Evolutionary conservation across 176 grass and related monocot species (phyloP).

Genomic region (Oryza nivara): DNA sequence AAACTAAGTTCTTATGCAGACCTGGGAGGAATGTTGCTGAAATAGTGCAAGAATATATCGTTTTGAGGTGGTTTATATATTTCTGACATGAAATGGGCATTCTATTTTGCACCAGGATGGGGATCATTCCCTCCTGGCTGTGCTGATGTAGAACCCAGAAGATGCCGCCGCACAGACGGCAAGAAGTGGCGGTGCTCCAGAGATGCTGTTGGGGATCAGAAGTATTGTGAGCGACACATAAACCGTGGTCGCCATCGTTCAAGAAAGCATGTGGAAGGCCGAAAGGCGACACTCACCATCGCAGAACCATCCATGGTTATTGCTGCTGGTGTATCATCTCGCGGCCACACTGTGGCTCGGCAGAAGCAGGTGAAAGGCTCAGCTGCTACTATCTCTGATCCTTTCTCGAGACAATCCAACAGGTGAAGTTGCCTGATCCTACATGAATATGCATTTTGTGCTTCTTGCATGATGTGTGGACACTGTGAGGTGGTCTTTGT

Average conservation of each 20-base stretch:
- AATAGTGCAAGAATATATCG: background rate
- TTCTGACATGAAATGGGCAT: background rate
- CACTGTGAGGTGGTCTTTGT: background rate
- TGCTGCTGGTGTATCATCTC: constrained; percentile 43
- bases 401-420: constrained; percentile 36
- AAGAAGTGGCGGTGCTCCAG: constrained; percentile 96
- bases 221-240: constrained; percentile 94
- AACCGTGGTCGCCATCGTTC: constrained; percentile 82
- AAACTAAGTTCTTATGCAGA: background rate
- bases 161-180: constrained; percentile 82
- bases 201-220: constrained; percentile 76
- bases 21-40: background rate
- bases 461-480: background rate
- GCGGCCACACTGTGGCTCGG: constrained; percentile 21
- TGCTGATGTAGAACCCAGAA: constrained; percentile 78
- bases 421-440: constrained; percentile 47
- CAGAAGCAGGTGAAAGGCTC: constrained; percentile 44
- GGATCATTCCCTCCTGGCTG: constrained; percentile 52
- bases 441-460: constrained; percentile 20
- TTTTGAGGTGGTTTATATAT: background rate
- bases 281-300: constrained; percentile 39
- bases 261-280: constrained; percentile 99
- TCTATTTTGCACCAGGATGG: constrained; percentile 68
- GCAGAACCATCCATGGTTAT: constrained; percentile 41
- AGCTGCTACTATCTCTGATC: constrained; percentile 29